A percentile compares a stretch with the other conserved stretches of the same genome.
Evolutionary conservation across 139 green algal species (phyloP).

Genomic region (Dunaliella primolecta): DNA sequence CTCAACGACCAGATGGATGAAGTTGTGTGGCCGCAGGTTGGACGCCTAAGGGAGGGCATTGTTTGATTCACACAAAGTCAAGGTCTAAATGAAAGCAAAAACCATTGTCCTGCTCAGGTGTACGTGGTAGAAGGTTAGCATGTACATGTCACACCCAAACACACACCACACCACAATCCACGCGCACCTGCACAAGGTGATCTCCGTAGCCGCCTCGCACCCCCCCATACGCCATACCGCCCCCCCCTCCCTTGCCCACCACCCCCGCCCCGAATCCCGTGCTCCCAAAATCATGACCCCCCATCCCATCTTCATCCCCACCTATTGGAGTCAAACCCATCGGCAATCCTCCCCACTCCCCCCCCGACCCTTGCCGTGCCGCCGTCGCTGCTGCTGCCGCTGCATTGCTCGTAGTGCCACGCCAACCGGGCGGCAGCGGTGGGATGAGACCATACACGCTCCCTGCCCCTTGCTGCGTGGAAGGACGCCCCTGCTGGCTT

Average conservation of each 20-base stretch:
- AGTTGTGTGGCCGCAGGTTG: too few relatives aligned
- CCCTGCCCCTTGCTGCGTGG: not conserved
- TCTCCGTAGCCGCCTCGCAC: not conserved
- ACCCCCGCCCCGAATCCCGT: not conserved
- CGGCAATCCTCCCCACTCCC: not conserved
- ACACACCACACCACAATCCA: too few relatives aligned
- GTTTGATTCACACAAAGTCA: too few relatives aligned
- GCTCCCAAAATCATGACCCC: not conserved
- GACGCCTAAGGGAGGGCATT: too few relatives aligned
- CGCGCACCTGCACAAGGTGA: not conserved
- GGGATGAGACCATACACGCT: constrained; percentile 17
- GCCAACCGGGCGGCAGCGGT: constrained; percentile 26
- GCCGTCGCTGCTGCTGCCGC: not conserved
- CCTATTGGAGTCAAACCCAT: not conserved
- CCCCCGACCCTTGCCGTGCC: not conserved
- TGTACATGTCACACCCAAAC: too few relatives aligned
- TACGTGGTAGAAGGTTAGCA: too few relatives aligned
- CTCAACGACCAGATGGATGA: too few relatives aligned
- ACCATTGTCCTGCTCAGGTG: too few relatives aligned
- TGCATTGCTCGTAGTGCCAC: not conserved
- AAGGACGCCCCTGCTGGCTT: not conserved
- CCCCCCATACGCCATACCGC: not conserved
- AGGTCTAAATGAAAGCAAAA: too few relatives aligned
- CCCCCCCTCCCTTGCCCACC: not conserved
- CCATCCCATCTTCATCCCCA: not conserved